Percentiles rank a stretch among this genome's conserved stretches.
Evolutionary conservation across 306 rosid genomes (phyloP).

Genomic region (Phaseolus lunatus): DNA sequence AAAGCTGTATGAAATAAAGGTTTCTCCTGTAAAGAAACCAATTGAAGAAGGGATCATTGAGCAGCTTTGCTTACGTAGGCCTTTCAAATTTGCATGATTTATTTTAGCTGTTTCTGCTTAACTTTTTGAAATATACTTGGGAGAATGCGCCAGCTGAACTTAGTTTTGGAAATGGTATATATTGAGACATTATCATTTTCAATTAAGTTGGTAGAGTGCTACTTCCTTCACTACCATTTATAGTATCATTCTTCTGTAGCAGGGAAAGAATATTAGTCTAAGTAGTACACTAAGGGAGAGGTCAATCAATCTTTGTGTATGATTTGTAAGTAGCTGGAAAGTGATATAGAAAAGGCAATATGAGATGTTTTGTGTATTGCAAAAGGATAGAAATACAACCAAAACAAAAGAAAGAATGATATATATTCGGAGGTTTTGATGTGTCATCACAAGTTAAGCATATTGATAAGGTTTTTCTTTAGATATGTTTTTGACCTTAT

Average conservation of each 20-base stretch:
- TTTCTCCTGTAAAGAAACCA: conserved; percentile 54
- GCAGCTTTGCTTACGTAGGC: conserved; percentile 65
- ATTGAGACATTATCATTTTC: neutral
- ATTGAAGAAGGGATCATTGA: conserved; percentile 53
- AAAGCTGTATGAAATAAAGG: conserved; percentile 76
- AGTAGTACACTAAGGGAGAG: neutral
- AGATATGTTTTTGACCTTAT: neutral
- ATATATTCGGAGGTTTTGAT: neutral
- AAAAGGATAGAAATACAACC: neutral
- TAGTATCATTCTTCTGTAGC: neutral
- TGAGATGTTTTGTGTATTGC: neutral
- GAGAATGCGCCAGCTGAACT: neutral
- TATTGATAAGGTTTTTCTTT: neutral
- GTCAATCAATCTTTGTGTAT: neutral
- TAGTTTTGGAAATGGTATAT: neutral
- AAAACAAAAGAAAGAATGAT: neutral
- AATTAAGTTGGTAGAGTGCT: neutral
- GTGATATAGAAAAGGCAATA: neutral
- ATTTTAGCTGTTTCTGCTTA: conserved; percentile 12
- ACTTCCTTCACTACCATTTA: neutral
- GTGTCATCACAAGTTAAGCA: neutral
- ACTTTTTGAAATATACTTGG: neutral
- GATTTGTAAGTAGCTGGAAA: neutral
- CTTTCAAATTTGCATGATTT: conserved; percentile 49
- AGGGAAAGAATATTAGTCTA: neutral